Evolutionary conservation across 768 basidiomycete species (phyloP), one percentile per base, ranked within the genome.

Genomic region (Calocera cornea): DNA sequence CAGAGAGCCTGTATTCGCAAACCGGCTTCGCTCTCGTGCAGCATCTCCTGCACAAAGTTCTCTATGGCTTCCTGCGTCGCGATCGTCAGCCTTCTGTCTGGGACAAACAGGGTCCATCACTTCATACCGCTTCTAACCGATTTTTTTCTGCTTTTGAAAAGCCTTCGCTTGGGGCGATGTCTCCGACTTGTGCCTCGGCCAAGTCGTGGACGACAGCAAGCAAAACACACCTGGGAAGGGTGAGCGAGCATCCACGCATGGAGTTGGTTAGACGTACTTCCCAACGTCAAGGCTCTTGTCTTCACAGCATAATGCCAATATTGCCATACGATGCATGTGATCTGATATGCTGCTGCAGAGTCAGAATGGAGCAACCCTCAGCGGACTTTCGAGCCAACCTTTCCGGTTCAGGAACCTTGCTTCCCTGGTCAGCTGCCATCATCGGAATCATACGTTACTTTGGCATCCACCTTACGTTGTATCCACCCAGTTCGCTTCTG

Each of bases 401-500:
- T 78, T 95, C 92, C 3, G 91, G 83, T 69, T 83, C 82, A 19
- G 86, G 84, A n/a, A 95, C 84, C 92, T 95, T 74, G 49, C 38
- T 22, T 49, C 33, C 27, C 50, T 16, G 40, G 34, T 49, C 12
- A 67, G 54, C 12, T 14, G 33, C 11, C 31, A 12, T 22, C 41
- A 69, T 66, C 40, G 70, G 29, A 67, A 49, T 65, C 67, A 66
- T 19, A 69, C 22, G n/a, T 17, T n/a, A 65, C 31, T 27, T 66
- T 69, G 44, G 64, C 29, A 83, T 67, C n/a, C 70, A 90, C 90
- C 49, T 88, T 83, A 72, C 92, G 83, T 71, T 95, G 83, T 34
- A 94, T 83, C 95, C 95, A 99, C 69, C 95, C 95, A 0, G 94
- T 97, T 10, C 95, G 84, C 75, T 94, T 95, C 74, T 97, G 93